Evolutionary conservation across 345 rosid genomes (phyloP).

Genomic region (Populus davidiana): DNA sequence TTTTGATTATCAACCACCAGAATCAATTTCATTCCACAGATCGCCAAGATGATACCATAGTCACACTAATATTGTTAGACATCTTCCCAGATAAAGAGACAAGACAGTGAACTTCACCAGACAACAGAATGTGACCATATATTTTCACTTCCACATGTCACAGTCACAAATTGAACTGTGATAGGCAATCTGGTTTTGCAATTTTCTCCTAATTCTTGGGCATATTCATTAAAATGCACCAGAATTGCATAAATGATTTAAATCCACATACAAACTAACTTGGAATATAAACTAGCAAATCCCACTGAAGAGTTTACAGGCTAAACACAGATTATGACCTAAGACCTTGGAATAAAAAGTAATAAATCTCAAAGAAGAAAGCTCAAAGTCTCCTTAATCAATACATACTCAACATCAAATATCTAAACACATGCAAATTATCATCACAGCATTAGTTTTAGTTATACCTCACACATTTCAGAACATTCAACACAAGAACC

Average conservation of each 20-base stretch:
- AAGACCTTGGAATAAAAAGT: not conserved
- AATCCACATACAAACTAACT: not conserved
- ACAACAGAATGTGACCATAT: not conserved
- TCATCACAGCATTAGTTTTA: not conserved
- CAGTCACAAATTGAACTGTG: not conserved
- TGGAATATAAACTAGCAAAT: not conserved
- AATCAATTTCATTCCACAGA: not conserved
- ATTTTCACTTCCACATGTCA: not conserved
- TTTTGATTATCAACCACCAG: not conserved
- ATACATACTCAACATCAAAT: not conserved
- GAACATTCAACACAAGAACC: slow-evolving; percentile 1
- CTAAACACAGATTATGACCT: not conserved
- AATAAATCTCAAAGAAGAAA: slow-evolving; percentile 4
- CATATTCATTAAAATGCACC: not conserved
- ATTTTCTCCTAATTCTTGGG: not conserved
- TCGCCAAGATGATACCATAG: not conserved
- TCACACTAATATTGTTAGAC: not conserved
- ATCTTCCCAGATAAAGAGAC: not conserved
- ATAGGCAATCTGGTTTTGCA: not conserved
- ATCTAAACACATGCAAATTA: not conserved
- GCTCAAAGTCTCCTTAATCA: not conserved
- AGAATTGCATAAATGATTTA: not conserved
- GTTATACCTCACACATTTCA: not conserved
- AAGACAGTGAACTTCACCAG: not conserved
- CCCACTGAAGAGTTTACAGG: not conserved